Conservation (phyloP, 176 grass and related monocot genomes). For the Juncus effusus region DNA sequence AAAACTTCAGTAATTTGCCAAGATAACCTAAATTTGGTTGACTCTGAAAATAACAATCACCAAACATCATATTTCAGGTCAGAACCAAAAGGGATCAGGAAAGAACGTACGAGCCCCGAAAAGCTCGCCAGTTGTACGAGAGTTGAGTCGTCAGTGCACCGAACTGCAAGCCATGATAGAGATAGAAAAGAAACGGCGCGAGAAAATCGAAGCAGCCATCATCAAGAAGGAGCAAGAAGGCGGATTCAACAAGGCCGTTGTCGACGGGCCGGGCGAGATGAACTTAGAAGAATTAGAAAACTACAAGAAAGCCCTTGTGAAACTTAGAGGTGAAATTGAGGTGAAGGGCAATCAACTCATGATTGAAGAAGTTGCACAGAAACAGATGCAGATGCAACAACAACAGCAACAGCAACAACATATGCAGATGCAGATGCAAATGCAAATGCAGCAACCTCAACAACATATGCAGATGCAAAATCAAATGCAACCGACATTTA, state of each 20-base stretch:
- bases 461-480: no score
- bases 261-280: constrained; percentile 24
- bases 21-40: no score
- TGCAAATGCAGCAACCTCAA: not conserved
- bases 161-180: constrained; percentile 29
- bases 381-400: constrained; percentile 16
- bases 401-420: not conserved
- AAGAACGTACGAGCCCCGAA: not conserved
- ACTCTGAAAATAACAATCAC: no score
- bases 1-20: no score
- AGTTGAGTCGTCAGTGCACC: constrained; percentile 35
- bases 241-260: constrained; percentile 23
- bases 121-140: constrained; percentile 8
- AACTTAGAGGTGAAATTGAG: constrained; percentile 24
- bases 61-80: not conserved
- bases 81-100: not conserved
- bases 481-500: no score
- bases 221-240: constrained; percentile 20
- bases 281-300: constrained; percentile 26
- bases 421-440: no score
- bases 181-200: constrained; percentile 16
- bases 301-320: constrained; percentile 24
- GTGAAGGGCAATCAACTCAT: constrained; percentile 30
- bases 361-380: constrained; percentile 24
- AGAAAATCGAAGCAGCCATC: constrained; percentile 28